Base-by-base conservation (phyloP, 192 early-diverging fungal genomes). In the Umbelopsis sp. region DNA sequence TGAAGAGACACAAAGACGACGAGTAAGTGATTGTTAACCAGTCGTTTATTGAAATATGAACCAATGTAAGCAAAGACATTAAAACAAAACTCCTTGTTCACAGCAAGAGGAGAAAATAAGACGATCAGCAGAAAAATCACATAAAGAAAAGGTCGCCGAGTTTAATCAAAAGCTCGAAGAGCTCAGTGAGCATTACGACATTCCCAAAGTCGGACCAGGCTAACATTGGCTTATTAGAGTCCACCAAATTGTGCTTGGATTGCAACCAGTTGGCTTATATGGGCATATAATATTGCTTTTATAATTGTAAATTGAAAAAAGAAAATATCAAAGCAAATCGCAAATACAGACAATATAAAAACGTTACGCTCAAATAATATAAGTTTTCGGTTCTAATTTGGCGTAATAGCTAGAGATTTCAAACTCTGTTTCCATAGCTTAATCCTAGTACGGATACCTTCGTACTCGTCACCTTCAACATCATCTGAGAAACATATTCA, bases 181-280 rank as follows among this genome's bases (percentile, higher is more conserved):
- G 34, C 81, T 94, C 65, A 86, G 82, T 65, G 92, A 94, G 74
- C 92, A 93, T 81, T 89, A 93, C 80, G 92, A 94, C 74, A 91
- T 94, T 77, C 91, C 92, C 41, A 91, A 91, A 70, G 91, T 93
- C 66, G 89, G 91, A 73, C 90, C 90, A 34, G 90, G 91, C 81
- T 91, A 91, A 91, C 75, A 76, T 34, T 32, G n/a, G 26, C 29
- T 72, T 34, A 62, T 54, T 17, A 26, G 22, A 4, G 52, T 22
- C 22, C 24, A 25, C 10, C 51, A 21, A 25, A 4, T 3, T 2
- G 21, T 1, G 7, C 22, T 62, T 62, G 25, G 26, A 32, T 1
- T 20, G 26, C 31, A 34, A 29, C 7, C 26, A 17, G 29, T 20
- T 34, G 32, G 29, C 16, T 62, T 62, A 34, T 62, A 11, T 11